A percentile compares a stretch with the other conserved stretches of the same genome.
Conservation (phyloP, 768 basidiomycete species). For the Candolleomyces aberdarensis region DNA sequence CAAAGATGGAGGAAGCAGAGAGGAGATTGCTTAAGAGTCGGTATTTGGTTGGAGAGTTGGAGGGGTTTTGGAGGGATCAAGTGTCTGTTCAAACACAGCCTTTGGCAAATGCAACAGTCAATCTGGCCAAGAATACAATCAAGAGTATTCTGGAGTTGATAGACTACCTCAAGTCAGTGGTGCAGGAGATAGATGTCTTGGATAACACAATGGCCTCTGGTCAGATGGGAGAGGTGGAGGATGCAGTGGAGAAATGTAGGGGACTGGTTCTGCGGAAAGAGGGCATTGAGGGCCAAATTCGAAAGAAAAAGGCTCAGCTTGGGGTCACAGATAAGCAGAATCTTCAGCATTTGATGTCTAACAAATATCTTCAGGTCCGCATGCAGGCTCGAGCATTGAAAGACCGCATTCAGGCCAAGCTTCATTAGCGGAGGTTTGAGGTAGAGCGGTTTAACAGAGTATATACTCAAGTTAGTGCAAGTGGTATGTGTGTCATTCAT, state of each 20-base stretch:
- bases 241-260: not conserved
- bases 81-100: constrained; percentile 14
- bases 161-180: not conserved
- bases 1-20: constrained; percentile 3
- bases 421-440: constrained; percentile 26
- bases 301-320: not conserved
- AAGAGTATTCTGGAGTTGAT: not conserved
- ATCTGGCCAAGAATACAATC: not conserved
- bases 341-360: not conserved
- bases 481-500: constrained; percentile 11
- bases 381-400: constrained; percentile 22
- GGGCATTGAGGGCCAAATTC: not conserved
- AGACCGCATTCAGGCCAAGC: constrained; percentile 13
- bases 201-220: not conserved
- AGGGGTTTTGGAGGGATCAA: constrained; percentile 16
- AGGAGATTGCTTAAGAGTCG: not conserved
- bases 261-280: not conserved
- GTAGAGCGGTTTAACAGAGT: constrained; percentile 17
- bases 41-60: not conserved
- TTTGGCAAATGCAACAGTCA: not conserved
- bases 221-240: not conserved
- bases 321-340: not conserved
- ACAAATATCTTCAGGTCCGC: not conserved
- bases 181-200: not conserved
- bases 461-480: constrained; percentile 14